Percentiles rank a stretch among this genome's conserved stretches.
Conservation (phyloP, 2,329 filamentous ascomycete genomes). For the Atkinsonella texensis region DNA sequence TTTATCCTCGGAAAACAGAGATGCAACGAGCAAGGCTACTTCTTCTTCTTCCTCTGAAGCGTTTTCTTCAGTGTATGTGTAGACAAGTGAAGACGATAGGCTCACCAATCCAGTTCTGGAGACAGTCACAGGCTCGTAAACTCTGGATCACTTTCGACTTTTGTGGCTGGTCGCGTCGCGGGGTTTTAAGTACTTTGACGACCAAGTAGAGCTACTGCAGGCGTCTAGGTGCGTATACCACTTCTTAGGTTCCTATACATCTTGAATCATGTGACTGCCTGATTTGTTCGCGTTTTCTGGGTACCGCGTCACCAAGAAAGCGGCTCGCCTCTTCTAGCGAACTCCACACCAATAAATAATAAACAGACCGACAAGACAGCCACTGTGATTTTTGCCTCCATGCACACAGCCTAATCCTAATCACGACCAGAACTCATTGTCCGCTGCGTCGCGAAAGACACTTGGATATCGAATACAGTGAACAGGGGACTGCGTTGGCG, state of each 20-base stretch:
- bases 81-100: neutral
- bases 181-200: neutral
- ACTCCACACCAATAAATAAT: neutral
- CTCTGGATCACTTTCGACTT: no score
- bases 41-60: no score
- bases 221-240: no score
- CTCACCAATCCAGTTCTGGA: no score
- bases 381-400: neutral
- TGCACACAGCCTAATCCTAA: neutral
- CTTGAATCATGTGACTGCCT: constrained; percentile 22
- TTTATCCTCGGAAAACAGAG: neutral
- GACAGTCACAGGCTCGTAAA: no score
- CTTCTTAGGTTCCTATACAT: neutral
- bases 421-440: no score
- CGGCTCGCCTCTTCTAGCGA: constrained; percentile 4
- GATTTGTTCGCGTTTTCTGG: constrained; percentile 24
- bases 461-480: no score
- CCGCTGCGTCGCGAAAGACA: no score
- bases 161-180: no score
- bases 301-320: neutral
- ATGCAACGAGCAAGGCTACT: neutral
- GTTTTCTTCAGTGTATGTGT: neutral
- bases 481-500: neutral
- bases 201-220: neutral
- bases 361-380: neutral